Base-by-base conservation (phyloP, 345 rosid genomes). In the Heritiera littoralis region DNA sequence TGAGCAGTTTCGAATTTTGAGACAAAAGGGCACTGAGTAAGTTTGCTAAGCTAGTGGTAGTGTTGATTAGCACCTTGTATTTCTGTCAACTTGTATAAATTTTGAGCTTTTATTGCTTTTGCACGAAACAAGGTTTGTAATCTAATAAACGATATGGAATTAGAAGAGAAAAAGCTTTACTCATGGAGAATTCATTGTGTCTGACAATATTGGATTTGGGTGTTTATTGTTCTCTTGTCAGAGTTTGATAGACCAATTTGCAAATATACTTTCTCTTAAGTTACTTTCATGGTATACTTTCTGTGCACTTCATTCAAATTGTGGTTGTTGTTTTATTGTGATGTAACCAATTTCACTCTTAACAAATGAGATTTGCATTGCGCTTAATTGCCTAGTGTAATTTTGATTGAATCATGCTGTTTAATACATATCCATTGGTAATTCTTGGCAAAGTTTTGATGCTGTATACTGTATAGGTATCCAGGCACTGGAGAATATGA, bases 21-120 rank as follows among this genome's bases (percentile, higher is more conserved):
- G 98, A 70, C 90, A 83, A 83, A 96, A 94, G 82, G 98, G 95
- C 82, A 94, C 99, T 0, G 98, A 95, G 98, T 95, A 82, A 79
- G 92, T 78, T 67, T 67, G 4, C 60, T 51, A 51, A 32, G 59
- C 59, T 49, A 14, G 17, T 72, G 14, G 0, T 72, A 15, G 4
- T 72, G 65, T 60, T 60, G 35, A 59, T 59, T 59, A 7, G 4
- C 2, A 20, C 32, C 13, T 59, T n/a, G 20, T 58, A 58, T 58
- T 15, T 54, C 20, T 17, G 20, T 54, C 58, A 54, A 54, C 0
- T 54, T 54, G n/a, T 54, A 15, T 54, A 54, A 54, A 54, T 54
- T 15, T 54, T 54, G 2, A 54, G 58, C 56, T 14, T 52, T 52
- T 7, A 52, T 52, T 52, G 56, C 56, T 52, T 52, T 52, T 35